A percentile compares a stretch with the other conserved stretches of the same genome.
These are phyloP conservation scores for Trichoderma atrobrunneum DNA, from an alignment of 2,329 filamentous ascomycete species.

Conservation along the genomic window DNA sequence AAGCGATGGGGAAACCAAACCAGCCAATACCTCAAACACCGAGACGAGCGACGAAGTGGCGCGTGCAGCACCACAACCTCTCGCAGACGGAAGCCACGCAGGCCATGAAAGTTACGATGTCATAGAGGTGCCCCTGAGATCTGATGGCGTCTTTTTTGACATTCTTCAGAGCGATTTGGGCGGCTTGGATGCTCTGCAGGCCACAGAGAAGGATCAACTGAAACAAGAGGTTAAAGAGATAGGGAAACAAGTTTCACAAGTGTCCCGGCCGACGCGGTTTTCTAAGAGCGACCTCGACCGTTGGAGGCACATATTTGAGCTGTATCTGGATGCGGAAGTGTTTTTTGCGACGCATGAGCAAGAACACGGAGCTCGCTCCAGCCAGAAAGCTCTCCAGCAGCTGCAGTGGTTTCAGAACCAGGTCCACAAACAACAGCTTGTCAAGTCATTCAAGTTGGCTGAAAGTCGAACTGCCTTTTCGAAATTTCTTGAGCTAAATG, in stretches of 20 bases:
- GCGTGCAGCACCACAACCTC: not conserved
- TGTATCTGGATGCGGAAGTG: conserved; percentile 75
- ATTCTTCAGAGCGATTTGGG: conserved; percentile 70
- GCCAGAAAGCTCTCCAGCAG: conserved; percentile 62
- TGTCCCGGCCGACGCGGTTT: conserved; percentile 62
- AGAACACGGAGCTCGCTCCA: conserved; percentile 66
- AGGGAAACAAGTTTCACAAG: conserved; percentile 60
- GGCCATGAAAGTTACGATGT: conserved; percentile 28
- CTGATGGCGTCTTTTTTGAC: conserved; percentile 77
- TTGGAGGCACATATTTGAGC: conserved; percentile 79
- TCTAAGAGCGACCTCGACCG: conserved; percentile 65
- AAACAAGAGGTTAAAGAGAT: conserved; percentile 61
- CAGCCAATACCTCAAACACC: not conserved
- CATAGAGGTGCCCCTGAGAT: conserved; percentile 73
- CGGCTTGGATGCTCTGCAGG: conserved; percentile 66
- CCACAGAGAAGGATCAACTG: conserved; percentile 62
- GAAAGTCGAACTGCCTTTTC: conserved; percentile 63
- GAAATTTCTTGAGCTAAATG: conserved; percentile 70
- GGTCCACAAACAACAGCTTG: conserved; percentile 58
- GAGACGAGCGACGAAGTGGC: not conserved
- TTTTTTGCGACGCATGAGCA: conserved; percentile 78
- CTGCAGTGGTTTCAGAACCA: conserved; percentile 71
- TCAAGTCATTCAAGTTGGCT: conserved; percentile 61
- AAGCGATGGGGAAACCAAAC: not conserved
- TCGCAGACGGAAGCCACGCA: not conserved